These are phyloP conservation scores for Pichia manshurica DNA, from an alignment of 805 yeast genomes.

Conservation along the genomic window DNA sequence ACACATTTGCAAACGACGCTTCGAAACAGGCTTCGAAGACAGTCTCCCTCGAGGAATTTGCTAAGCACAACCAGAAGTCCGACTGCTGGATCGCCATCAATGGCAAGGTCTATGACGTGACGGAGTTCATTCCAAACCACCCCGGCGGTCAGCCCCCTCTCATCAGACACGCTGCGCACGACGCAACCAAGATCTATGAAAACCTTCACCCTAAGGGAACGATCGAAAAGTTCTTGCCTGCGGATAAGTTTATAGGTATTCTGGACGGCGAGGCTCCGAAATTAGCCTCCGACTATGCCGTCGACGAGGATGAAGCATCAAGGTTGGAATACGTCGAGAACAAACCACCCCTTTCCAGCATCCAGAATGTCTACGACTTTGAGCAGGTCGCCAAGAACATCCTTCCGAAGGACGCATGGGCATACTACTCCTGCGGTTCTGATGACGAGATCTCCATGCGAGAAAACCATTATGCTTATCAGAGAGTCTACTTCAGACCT, in stretches of 20 bases:
- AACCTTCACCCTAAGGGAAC: constrained; percentile 92
- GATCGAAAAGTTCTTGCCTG: constrained; percentile 54
- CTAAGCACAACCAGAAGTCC: constrained; percentile 48
- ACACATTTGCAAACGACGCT: constrained; percentile 12
- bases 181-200: constrained; percentile 64
- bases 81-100: constrained; percentile 86
- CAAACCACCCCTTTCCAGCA: constrained; percentile 64
- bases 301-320: constrained; percentile 37
- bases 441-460: constrained; percentile 89
- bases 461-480: constrained; percentile 88
- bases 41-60: constrained; percentile 36
- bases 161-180: constrained; percentile 43
- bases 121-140: constrained; percentile 44
- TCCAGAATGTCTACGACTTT: constrained; percentile 78
- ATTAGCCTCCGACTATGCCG: constrained; percentile 26
- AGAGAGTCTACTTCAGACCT: constrained; percentile 84
- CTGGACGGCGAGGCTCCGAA: constrained; percentile 32
- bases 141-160: constrained; percentile 50
- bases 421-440: constrained; percentile 85
- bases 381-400: constrained; percentile 80
- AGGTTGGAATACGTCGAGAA: constrained; percentile 38
- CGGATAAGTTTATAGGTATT: constrained; percentile 55
- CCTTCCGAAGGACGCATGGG: constrained; percentile 79
- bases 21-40: constrained; percentile 3
- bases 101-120: constrained; percentile 72